Conservation (phyloP, 345 rosid genomes). For the Carallia pectinifolia region DNA sequence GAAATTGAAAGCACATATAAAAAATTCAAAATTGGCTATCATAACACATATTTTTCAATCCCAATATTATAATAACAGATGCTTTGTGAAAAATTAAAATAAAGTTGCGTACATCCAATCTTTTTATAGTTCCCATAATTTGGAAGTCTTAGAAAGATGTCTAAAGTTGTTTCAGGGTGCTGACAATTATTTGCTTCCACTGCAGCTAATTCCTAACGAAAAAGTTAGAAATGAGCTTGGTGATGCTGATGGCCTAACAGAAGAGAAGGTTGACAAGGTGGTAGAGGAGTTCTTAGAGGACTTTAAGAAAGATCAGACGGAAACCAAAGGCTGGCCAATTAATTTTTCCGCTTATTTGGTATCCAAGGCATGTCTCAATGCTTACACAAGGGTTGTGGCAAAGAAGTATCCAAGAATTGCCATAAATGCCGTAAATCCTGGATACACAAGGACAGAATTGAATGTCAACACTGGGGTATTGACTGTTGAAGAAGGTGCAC, state of each 20-base stretch:
- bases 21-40: too few species aligned
- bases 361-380: constrained; percentile 26
- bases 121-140: too few species aligned
- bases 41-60: too few species aligned
- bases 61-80: too few species aligned
- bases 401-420: not conserved
- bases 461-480: constrained; percentile 3
- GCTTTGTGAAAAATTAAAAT: too few species aligned
- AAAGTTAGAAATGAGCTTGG: constrained; percentile 1
- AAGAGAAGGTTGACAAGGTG: constrained; percentile 21
- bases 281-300: constrained; percentile 21
- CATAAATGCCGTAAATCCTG: constrained; percentile 21
- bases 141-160: too few species aligned
- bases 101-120: too few species aligned
- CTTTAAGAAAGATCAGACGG: constrained; percentile 14
- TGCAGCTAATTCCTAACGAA: constrained; percentile 2
- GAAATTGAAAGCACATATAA: too few species aligned
- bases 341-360: constrained; percentile 7
- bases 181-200: not conserved
- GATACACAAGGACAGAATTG: constrained; percentile 16
- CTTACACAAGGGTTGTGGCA: constrained; percentile 30
- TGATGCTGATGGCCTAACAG: constrained; percentile 13
- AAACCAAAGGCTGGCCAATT: constrained; percentile 22
- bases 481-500: constrained; percentile 19
- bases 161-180: too few species aligned